These are phyloP conservation scores for Anisodus acutangulus DNA, from an alignment of 257 asterid species.

Conservation along the genomic window DNA sequence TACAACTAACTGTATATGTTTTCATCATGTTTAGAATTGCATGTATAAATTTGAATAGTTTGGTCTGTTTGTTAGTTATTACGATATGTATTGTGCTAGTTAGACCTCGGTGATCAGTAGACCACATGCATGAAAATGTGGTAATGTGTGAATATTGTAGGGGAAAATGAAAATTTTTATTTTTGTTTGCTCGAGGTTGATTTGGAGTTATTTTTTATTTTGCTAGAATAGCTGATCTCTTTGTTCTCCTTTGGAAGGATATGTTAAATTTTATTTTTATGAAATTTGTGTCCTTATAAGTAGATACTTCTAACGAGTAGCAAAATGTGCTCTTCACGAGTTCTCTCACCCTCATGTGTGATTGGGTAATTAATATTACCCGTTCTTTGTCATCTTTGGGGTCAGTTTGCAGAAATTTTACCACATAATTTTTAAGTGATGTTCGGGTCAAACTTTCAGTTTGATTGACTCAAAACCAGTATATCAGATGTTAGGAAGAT, in stretches of 20 bases:
- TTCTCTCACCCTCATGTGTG: not conserved
- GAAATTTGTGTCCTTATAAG: not conserved
- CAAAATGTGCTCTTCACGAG: not conserved
- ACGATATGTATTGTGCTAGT: not conserved
- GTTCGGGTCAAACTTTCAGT: not conserved
- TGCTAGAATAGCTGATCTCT: too few species aligned
- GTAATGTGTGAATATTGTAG: not conserved
- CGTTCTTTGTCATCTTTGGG: not conserved
- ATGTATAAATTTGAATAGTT: too few species aligned
- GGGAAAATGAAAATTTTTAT: not conserved
- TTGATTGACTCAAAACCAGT: not conserved
- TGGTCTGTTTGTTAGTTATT: too few species aligned
- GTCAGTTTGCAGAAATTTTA: not conserved
- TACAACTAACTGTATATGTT: too few species aligned
- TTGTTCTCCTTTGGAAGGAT: too few species aligned
- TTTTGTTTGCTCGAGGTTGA: not conserved
- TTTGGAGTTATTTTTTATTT: too few species aligned
- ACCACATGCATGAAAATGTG: not conserved
- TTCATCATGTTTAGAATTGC: too few species aligned
- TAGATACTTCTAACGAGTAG: not conserved
- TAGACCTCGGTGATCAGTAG: not conserved
- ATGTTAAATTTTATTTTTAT: too few species aligned
- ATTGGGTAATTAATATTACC: not conserved
- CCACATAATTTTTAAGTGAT: not conserved
- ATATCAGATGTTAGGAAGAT: not conserved